These are phyloP conservation scores for Cyamopsis tetragonoloba DNA, from an alignment of 306 rosid genomes.

Conservation along the genomic window DNA sequence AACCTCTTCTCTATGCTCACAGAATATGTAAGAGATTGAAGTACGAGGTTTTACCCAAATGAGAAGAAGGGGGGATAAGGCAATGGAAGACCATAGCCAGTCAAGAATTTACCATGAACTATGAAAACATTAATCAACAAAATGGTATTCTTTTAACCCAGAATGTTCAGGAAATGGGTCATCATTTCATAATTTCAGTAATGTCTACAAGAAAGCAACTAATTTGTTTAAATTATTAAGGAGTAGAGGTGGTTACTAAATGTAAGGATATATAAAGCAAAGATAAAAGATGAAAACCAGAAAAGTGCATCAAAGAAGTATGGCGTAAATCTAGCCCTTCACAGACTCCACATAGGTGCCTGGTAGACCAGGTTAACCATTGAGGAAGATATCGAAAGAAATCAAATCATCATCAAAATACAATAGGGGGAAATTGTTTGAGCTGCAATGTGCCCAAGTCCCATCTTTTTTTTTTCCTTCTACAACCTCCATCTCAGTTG, in stretches of 20 bases:
- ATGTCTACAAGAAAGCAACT: neutral
- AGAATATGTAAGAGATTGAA: neutral
- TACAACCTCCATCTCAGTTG: neutral
- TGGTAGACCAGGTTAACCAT: neutral
- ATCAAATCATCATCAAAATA: neutral
- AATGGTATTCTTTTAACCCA: neutral
- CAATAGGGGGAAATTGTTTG: neutral
- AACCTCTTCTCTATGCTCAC: neutral
- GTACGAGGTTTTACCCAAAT: neutral
- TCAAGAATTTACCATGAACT: neutral
- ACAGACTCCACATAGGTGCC: neutral
- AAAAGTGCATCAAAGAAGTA: neutral
- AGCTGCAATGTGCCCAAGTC: neutral
- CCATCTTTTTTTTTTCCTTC: slow-evolving; percentile 2
- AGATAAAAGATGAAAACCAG: neutral
- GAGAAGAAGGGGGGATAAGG: neutral
- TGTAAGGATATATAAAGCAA: neutral
- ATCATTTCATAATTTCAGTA: neutral
- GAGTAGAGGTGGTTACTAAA: neutral
- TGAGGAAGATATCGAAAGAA: neutral
- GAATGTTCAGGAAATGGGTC: neutral
- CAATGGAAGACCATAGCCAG: neutral
- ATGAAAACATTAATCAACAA: neutral
- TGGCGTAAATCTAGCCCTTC: neutral
- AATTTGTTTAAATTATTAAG: neutral